Base-by-base conservation (phyloP, 1,139 yeast genomes). In the Blastobotrys malaysiensis region DNA sequence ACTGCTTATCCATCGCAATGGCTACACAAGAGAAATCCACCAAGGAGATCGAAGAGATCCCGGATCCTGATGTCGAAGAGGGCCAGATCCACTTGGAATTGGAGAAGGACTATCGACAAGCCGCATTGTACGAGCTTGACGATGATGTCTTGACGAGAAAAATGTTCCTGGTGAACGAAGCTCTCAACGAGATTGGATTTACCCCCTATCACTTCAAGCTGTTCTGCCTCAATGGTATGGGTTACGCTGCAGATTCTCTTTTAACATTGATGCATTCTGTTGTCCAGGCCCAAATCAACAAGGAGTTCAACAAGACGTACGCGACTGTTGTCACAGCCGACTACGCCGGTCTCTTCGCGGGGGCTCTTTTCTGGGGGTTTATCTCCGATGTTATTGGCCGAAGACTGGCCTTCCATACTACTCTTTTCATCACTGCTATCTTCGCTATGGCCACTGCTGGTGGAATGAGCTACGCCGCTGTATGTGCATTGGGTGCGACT, bases 211-310 rank as follows among this genome's bases (percentile, higher is more conserved):
- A 64, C 53, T 55, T 55, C 55, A 63, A 64, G 52, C 58, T 64
- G 13, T 64, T 64, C 45, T 63, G 65, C 57, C 54, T 65, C 43
- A 64, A 64, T 46, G 87, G 87, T n/a, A 77, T 81, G 76, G 88
- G 88, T 18, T 82, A 82, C 63, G 78, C 84, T 2, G 83, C 80
- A 24, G 87, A 82, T 64, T 80, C 85, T 18, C 82, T 81, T 64
- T 70, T 82, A 59, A 77, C 75, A 43, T 71, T 73, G 63, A 64
- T 78, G 54, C 81, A 77, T 57, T 69, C 77, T 13, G 70, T 80
- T 1, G 79, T 77, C 21, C 73, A 68, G 46, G 55, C 59, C 19
- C 65, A 62, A 19, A 59, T 63, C 43, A 61, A 59, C 51, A 56
- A 55, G 18, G 67, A 63, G 52, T 63, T 62, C 52, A 52, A 60